Conservation (phyloP, 129 eudicot genomes). For the Arctium minus region DNA sequence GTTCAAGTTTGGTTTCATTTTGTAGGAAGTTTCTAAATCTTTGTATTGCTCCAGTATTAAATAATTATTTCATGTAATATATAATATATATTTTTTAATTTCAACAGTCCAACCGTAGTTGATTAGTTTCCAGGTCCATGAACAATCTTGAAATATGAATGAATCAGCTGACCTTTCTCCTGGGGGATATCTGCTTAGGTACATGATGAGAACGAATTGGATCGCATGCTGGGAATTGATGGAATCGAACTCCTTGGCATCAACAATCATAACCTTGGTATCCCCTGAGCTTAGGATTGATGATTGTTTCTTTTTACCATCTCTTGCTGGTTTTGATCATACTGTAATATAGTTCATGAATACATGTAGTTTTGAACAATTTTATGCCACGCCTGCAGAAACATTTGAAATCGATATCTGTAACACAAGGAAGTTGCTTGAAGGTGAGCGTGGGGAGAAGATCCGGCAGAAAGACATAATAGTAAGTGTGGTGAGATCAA, state of each 20-base stretch:
- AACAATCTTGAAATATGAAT: background rate
- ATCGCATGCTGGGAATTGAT: no score
- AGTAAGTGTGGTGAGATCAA: slow-evolving; percentile 39
- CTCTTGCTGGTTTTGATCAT: background rate
- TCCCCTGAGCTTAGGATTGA: background rate
- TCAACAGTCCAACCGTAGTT: no score
- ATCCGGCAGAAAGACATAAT: slow-evolving; percentile 65
- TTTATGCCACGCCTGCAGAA: slow-evolving; percentile 33
- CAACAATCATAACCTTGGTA: slow-evolving; percentile 92
- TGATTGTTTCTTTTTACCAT: background rate
- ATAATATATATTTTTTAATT: no score
- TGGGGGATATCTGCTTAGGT: slow-evolving; percentile 48
- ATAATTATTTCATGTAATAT: no score
- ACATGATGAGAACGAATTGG: slow-evolving; percentile 52
- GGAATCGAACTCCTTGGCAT: slow-evolving; percentile 70
- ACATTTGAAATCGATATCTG: slow-evolving; percentile 80
- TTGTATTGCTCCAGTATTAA: no score
- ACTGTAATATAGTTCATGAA: background rate
- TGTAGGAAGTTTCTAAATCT: no score
- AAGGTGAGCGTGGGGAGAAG: slow-evolving; percentile 73
- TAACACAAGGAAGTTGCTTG: slow-evolving; percentile 83
- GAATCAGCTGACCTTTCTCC: background rate
- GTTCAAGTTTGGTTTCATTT: no score
- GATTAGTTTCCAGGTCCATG: no score
- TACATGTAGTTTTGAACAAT: background rate